Base-by-base conservation (phyloP, 2,329 filamentous ascomycete species). In the Cephalotrichum gorgonifer region DNA sequence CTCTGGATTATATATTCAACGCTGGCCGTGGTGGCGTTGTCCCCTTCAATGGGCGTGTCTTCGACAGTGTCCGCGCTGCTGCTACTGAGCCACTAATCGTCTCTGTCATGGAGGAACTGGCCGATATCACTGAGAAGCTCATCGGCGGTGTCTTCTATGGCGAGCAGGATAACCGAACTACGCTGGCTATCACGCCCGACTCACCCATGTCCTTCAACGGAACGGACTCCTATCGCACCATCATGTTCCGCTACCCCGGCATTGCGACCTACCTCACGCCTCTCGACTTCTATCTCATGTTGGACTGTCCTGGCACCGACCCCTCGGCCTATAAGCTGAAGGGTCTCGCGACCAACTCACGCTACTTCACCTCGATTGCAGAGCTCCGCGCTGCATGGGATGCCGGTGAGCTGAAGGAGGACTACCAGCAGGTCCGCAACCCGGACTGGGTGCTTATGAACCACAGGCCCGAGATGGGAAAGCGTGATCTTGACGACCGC, bases 271-370 rank as follows among this genome's bases (percentile, higher is more conserved):
- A 69, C 51, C 58, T 73, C 48, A 64, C 62, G 9, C 70, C 70
- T 0, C 53, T 73, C 3, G 71, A 72, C 54, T 67, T 75, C 46
- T 74, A 66, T 53, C 59, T 71, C 6, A 54, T 71, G 20, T 55
- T 72, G 11, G 67, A 74, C 51, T 61, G 62, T 42, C 64, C 65
- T 2, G 71, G 72, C 17, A 70, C 66, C 2, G 70, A 74, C 55
- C 55, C 65, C 4, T 64, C 62, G 4, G 57, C 64, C 4, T 74
- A 70, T 54, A 63, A 58, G 5, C 53, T 74, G 30, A 67, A 65
- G 51, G 68, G 66, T 2, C 65, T 71, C 45, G 65, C 73, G 1
- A 72, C 69, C 12, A 62, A 68, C 52, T 57, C 57, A 9, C 56
- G 60, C n/a, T 65, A 69, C 50, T 71, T 67, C 51, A 47, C 58